These are phyloP conservation scores for Apiotrichum siamense DNA, from an alignment of 1,284 basidiomycete genomes.

Conservation along the genomic window DNA sequence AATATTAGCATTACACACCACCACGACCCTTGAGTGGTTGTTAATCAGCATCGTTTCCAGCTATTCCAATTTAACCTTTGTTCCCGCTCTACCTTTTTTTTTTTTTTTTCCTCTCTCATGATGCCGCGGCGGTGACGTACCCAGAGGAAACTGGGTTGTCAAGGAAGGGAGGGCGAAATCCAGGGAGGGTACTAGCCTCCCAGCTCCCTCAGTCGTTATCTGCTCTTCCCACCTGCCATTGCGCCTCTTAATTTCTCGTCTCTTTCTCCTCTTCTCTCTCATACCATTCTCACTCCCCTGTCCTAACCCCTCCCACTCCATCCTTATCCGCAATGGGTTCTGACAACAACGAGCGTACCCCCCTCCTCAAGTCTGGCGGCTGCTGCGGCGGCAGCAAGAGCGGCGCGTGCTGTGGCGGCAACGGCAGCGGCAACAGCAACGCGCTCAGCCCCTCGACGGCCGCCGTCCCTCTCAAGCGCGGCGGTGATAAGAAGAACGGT, in stretches of 20 bases:
- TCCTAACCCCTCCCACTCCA: background rate
- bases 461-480: conserved; percentile 19
- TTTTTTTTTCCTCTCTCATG: too few species aligned
- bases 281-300: background rate
- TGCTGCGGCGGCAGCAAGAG: conserved; percentile 16
- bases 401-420: conserved; percentile 14
- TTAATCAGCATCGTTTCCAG: too few species aligned
- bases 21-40: too few species aligned
- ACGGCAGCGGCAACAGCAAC: background rate
- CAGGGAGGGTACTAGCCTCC: too few species aligned
- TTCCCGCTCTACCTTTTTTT: too few species aligned
- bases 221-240: background rate
- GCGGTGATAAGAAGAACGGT: background rate
- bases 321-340: background rate
- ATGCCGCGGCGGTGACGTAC: too few species aligned
- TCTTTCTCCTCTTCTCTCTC: background rate
- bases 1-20: too few species aligned
- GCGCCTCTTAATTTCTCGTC: background rate
- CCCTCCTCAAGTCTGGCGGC: conserved; percentile 15
- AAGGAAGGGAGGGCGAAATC: too few species aligned
- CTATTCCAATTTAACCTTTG: too few species aligned
- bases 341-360: conserved; percentile 12
- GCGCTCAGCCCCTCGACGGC: conserved; percentile 5
- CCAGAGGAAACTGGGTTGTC: too few species aligned
- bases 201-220: too few species aligned